Conservation (phyloP, 768 basidiomycete genomes). For the Pleurotus citrinopileatus region DNA sequence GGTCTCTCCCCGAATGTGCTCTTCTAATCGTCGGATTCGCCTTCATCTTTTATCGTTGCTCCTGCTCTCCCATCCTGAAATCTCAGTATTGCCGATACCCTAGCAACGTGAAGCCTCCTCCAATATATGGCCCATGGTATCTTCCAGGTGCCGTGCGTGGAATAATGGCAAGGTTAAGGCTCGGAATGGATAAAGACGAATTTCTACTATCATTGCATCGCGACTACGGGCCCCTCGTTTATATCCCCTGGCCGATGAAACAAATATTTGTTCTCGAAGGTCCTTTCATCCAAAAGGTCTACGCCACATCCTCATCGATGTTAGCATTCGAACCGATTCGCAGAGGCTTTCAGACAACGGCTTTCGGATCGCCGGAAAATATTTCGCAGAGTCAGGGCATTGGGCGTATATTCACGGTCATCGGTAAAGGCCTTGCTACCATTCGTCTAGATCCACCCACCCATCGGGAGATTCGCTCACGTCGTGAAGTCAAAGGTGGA, state of each 20-base stretch:
- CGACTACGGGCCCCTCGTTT: neutral
- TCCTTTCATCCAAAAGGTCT: conserved; percentile 5
- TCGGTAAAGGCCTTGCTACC: conserved; percentile 3
- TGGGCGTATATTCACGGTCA: neutral
- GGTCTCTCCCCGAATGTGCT: too few species aligned
- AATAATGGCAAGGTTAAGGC: neutral
- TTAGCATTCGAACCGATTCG: conserved; percentile 1
- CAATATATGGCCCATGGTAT: conserved; percentile 10
- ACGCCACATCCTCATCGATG: conserved; percentile 2
- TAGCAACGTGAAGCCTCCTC: neutral
- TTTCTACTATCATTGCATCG: conserved; percentile 2
- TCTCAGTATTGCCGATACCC: too few species aligned
- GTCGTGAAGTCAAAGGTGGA: neutral
- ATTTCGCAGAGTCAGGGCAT: neutral
- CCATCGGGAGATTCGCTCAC: neutral
- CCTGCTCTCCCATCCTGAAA: too few species aligned
- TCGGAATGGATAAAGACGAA: conserved; percentile 7
- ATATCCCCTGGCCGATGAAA: conserved; percentile 7
- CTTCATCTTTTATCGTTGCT: too few species aligned
- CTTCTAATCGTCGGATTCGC: too few species aligned
- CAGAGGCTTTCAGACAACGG: neutral
- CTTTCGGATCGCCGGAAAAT: neutral
- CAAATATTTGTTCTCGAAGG: conserved; percentile 10
- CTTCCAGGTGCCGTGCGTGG: conserved; percentile 1
- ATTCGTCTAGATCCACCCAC: neutral